Conservation (phyloP, 163 green algal genomes). For the Prototheca stagnorum region DNA sequence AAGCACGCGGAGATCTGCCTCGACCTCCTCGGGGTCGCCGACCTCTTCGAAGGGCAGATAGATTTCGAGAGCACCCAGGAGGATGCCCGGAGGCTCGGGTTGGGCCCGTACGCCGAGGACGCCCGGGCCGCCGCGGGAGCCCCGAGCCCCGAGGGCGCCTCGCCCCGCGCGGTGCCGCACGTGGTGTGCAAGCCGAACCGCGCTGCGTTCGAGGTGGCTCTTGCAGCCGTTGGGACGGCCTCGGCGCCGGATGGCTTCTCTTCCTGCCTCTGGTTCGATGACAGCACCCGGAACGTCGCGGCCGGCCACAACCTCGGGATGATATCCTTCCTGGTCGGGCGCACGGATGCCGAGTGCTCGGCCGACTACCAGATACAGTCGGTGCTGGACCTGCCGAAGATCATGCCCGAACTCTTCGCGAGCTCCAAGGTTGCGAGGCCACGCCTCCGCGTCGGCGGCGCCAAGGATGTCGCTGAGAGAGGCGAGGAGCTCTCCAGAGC, state of each 20-base stretch:
- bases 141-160: slow-evolving; percentile 10
- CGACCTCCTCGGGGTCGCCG: slow-evolving; percentile 36
- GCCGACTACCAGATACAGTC: slow-evolving; percentile 1
- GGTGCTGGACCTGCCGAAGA: slow-evolving; percentile 6
- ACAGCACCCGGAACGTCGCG: slow-evolving; percentile 45
- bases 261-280: slow-evolving; percentile 59
- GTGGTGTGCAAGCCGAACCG: slow-evolving; percentile 47
- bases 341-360: slow-evolving; percentile 1
- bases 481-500: no score
- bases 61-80: slow-evolving; percentile 49
- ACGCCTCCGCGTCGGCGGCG: no score
- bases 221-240: slow-evolving; percentile 6
- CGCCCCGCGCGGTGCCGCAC: slow-evolving; percentile 12
- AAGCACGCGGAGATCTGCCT: slow-evolving; percentile 45
- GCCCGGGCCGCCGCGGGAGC: no score
- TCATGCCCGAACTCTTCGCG: slow-evolving; percentile 2
- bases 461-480: no score
- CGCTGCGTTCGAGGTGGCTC: slow-evolving; percentile 29
- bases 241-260: neutral
- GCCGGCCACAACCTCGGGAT: slow-evolving; percentile 25
- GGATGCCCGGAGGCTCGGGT: slow-evolving; percentile 7
- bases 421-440: no score
- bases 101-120: neutral
- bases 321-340: slow-evolving; percentile 33
- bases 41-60: slow-evolving; percentile 46